These are phyloP conservation scores for Gastrodia elata DNA, from an alignment of 106 monocot species.

Conservation along the genomic window DNA sequence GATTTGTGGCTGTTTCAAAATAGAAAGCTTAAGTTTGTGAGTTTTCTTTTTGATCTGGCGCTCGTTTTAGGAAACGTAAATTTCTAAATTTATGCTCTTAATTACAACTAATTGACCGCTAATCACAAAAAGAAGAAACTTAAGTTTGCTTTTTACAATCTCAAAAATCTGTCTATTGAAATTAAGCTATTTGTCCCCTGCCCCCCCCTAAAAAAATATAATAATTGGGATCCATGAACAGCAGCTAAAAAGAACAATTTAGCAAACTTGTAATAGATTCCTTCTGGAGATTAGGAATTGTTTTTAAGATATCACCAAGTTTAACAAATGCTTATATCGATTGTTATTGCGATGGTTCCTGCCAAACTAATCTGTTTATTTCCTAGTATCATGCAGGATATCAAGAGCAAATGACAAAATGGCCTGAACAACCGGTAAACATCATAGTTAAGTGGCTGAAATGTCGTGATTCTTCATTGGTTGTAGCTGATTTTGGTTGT, in stretches of 20 bases:
- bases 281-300: neutral
- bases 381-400: conserved; percentile 96
- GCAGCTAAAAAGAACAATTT: neutral
- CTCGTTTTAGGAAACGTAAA: no score
- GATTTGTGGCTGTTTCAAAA: no score
- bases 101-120: no score
- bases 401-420: conserved; percentile 90
- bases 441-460: conserved; percentile 83
- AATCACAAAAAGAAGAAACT: no score
- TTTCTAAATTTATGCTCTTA: no score
- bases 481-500: conserved; percentile 99
- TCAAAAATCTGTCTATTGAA: no score
- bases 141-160: no score
- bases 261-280: neutral
- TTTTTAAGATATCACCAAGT: neutral
- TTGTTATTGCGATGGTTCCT: neutral
- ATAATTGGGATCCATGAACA: neutral
- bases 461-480: conserved; percentile 42
- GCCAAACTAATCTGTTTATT: neutral
- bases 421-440: conserved; percentile 92
- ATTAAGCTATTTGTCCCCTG: no score
- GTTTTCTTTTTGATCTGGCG: no score
- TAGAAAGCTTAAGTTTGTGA: no score
- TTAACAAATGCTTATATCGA: neutral
- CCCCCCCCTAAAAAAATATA: no score